Evolutionary conservation across 306 rosid species (phyloP).

Genomic region (Castanea mollissima): DNA sequence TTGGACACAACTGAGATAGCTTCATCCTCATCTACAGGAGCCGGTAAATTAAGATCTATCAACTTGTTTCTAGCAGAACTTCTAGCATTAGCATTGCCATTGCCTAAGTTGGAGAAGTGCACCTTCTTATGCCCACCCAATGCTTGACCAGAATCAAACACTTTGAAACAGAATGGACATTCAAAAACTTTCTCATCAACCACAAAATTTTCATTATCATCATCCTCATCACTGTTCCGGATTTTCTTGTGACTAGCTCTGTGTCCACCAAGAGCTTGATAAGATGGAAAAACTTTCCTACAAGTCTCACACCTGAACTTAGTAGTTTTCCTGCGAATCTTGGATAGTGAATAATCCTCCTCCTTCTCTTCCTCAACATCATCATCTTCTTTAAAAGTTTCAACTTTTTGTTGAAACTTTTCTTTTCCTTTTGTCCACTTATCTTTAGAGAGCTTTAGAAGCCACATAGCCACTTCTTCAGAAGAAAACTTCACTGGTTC

Average conservation of each 20-base stretch:
- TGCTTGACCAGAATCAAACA: slow-evolving; percentile 54
- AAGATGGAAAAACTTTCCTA: slow-evolving; percentile 35
- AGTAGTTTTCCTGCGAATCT: neutral
- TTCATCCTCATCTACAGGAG: slow-evolving; percentile 29
- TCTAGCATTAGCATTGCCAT: neutral
- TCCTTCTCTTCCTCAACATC: slow-evolving; percentile 1
- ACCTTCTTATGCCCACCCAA: slow-evolving; percentile 69
- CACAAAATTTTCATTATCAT: neutral
- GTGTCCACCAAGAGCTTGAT: slow-evolving; percentile 71
- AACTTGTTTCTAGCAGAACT: slow-evolving; percentile 7
- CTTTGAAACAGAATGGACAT: slow-evolving; percentile 42
- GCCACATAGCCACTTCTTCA: slow-evolving; percentile 46
- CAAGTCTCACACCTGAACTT: slow-evolving; percentile 48
- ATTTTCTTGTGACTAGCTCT: slow-evolving; percentile 50
- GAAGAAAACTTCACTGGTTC: neutral
- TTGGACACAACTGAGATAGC: neutral
- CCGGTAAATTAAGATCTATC: slow-evolving; percentile 51
- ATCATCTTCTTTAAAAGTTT: neutral
- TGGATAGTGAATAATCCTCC: neutral
- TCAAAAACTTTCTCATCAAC: slow-evolving; percentile 17
- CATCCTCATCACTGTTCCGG: neutral
- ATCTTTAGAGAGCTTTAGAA: slow-evolving; percentile 39
- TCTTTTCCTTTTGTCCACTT: slow-evolving; percentile 23
- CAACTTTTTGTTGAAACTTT: neutral
- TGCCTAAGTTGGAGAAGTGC: slow-evolving; percentile 27